These are phyloP conservation scores for Westerdykella ornata DNA, from an alignment of 2,329 filamentous ascomycete genomes.

Conservation along the genomic window DNA sequence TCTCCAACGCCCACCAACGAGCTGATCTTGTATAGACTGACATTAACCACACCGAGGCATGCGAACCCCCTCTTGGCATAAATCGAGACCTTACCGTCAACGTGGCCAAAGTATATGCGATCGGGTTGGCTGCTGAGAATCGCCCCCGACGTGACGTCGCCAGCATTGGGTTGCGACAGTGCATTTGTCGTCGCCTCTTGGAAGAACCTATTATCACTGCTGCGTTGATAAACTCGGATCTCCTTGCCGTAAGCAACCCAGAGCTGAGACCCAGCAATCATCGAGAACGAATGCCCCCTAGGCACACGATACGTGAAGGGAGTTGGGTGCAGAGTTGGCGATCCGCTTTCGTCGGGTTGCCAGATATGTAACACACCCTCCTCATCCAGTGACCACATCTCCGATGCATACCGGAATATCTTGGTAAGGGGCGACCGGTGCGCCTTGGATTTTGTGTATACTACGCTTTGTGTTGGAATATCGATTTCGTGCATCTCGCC, in stretches of 20 bases:
- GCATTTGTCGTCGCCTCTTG: conserved; percentile 71
- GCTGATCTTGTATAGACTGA: conserved; percentile 95
- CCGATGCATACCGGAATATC: conserved; percentile 78
- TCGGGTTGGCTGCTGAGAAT: conserved; percentile 67
- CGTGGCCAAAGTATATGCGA: conserved; percentile 82
- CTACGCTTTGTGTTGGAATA: conserved; percentile 63
- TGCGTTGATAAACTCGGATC: conserved; percentile 74
- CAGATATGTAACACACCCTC: conserved; percentile 81
- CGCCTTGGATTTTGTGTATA: conserved; percentile 60
- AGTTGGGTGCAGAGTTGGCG: conserved; percentile 66
- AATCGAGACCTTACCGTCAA: conserved; percentile 90
- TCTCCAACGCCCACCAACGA: conserved; percentile 72
- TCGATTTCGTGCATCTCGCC: conserved; percentile 90
- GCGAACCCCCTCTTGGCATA: conserved; percentile 72
- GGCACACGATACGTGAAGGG: conserved; percentile 74
- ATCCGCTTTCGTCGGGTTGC: conserved; percentile 68
- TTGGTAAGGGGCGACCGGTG: conserved; percentile 77
- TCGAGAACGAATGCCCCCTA: conserved; percentile 77
- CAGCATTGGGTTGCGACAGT: conserved; percentile 63
- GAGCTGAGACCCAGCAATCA: conserved; percentile 74
- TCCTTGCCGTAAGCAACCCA: conserved; percentile 89
- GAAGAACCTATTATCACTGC: conserved; percentile 57
- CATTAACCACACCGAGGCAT: conserved; percentile 72
- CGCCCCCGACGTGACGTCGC: conserved; percentile 81
- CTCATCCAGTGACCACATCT: conserved; percentile 93